These are phyloP conservation scores for Panaeolus cyanescens DNA, from an alignment of 768 basidiomycete genomes.

Conservation along the genomic window DNA sequence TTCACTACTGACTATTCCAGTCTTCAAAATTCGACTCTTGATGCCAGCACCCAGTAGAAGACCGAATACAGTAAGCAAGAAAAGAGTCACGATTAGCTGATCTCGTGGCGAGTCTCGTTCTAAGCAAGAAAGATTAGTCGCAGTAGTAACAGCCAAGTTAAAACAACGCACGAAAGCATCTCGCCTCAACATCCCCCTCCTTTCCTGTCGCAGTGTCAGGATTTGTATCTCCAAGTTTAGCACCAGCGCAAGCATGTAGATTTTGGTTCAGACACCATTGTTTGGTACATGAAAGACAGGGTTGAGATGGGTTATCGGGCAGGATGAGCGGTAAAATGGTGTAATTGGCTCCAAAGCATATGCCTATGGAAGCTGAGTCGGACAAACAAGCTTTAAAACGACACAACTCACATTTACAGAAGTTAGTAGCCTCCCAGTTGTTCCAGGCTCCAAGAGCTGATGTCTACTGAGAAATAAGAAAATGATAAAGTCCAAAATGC, in stretches of 20 bases:
- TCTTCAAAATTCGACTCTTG: constrained; percentile 79
- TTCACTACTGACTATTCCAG: constrained; percentile 60
- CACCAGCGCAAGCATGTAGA: constrained; percentile 79
- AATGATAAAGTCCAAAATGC: too few species aligned
- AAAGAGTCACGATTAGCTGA: constrained; percentile 90
- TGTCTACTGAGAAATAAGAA: constrained; percentile 7
- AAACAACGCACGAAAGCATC: constrained; percentile 84
- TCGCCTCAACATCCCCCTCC: constrained; percentile 93
- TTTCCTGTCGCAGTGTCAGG: constrained; percentile 93
- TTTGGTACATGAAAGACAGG: constrained; percentile 91
- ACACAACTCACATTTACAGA: constrained; percentile 74
- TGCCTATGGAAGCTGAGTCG: constrained; percentile 52
- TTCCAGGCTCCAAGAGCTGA: constrained; percentile 37
- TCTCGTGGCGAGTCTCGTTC: constrained; percentile 96
- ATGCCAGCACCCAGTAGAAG: constrained; percentile 84
- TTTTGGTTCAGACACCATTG: constrained; percentile 96
- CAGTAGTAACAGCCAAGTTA: constrained; percentile 6
- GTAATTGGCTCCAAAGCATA: constrained; percentile 88
- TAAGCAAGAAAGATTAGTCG: constrained; percentile 32
- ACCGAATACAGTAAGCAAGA: constrained; percentile 85
- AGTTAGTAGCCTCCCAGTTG: constrained; percentile 90
- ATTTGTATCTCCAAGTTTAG: constrained; percentile 82
- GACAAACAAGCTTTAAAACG: neutral
- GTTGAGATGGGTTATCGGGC: constrained; percentile 85
- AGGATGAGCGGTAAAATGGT: constrained; percentile 79